Conservation (phyloP, 2,329 filamentous ascomycete genomes). For the Neospermospora avenae region DNA sequence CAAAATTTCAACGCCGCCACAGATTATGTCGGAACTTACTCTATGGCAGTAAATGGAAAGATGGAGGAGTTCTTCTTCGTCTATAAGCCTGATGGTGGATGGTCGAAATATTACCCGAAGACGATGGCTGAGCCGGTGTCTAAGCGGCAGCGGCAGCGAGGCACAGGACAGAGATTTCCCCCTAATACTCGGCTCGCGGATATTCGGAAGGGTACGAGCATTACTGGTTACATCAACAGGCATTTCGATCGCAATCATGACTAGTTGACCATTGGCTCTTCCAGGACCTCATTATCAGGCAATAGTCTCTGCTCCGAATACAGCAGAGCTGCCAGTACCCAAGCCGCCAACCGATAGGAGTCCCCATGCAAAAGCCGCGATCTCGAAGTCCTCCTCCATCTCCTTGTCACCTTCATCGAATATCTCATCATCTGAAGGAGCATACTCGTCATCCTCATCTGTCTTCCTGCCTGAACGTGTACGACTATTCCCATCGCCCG, state of each 20-base stretch:
- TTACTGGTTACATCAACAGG: not conserved
- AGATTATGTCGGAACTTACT: not conserved
- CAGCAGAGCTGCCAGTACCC: constrained; percentile 43
- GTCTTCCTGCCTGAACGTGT: constrained; percentile 12
- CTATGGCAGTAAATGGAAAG: not conserved
- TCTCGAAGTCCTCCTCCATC: constrained; percentile 45
- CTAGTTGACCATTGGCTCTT: not conserved
- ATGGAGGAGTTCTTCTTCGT: not conserved
- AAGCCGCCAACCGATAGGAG: constrained; percentile 44
- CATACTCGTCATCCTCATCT: constrained; percentile 38
- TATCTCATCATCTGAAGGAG: constrained; percentile 32
- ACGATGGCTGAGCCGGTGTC: not conserved
- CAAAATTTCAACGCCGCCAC: not conserved
- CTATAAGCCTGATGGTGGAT: not conserved
- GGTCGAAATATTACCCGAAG: not conserved
- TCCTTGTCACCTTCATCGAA: constrained; percentile 41
- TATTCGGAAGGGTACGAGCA: not conserved
- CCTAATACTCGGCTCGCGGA: not conserved
- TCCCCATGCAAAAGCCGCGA: constrained; percentile 46
- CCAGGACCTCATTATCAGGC: constrained; percentile 7
- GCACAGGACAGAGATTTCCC: not conserved
- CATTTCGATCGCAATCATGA: not conserved
- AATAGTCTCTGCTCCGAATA: constrained; percentile 44
- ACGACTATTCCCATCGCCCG: not conserved
- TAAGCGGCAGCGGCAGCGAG: not conserved